Conservation (phyloP, 2,329 filamentous ascomycete genomes). For the Diplodia corticola region DNA sequence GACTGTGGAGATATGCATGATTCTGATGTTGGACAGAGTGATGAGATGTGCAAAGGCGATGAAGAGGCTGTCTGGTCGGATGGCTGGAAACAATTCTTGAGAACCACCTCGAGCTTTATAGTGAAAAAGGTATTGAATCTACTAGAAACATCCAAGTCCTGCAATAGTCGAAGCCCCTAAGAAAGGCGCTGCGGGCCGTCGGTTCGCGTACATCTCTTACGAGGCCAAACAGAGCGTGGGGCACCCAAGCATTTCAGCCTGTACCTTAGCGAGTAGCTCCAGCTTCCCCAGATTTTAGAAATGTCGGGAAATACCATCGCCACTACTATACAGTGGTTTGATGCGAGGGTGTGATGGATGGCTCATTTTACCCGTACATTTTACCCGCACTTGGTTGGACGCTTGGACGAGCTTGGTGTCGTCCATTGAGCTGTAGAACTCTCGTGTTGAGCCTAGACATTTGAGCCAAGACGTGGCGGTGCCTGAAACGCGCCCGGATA, state of each 20-base stretch:
- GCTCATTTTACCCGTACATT: not conserved
- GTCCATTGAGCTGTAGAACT: not conserved
- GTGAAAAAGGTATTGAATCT: not conserved
- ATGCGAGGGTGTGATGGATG: not conserved
- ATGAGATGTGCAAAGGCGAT: not conserved
- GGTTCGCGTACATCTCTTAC: constrained; percentile 10
- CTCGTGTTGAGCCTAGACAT: not conserved
- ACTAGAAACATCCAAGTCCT: not conserved
- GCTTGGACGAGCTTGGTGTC: not conserved
- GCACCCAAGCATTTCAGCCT: constrained; percentile 9
- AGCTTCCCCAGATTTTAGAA: not conserved
- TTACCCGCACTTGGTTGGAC: not conserved
- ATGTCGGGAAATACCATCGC: not conserved
- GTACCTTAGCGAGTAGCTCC: constrained; percentile 2
- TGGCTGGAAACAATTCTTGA: not conserved
- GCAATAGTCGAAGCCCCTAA: not conserved
- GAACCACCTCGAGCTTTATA: not conserved
- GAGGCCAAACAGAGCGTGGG: not conserved
- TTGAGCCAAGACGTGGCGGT: constrained; percentile 2
- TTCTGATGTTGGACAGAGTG: not conserved
- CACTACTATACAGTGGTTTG: not conserved
- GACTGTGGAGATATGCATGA: constrained; percentile 9
- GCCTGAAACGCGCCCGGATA: constrained; percentile 14
- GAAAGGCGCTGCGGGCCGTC: constrained; percentile 9
- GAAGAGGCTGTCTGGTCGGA: not conserved